Conservation (phyloP, 2,329 filamentous ascomycete genomes). For the Furcasterigmium sp. region DNA sequence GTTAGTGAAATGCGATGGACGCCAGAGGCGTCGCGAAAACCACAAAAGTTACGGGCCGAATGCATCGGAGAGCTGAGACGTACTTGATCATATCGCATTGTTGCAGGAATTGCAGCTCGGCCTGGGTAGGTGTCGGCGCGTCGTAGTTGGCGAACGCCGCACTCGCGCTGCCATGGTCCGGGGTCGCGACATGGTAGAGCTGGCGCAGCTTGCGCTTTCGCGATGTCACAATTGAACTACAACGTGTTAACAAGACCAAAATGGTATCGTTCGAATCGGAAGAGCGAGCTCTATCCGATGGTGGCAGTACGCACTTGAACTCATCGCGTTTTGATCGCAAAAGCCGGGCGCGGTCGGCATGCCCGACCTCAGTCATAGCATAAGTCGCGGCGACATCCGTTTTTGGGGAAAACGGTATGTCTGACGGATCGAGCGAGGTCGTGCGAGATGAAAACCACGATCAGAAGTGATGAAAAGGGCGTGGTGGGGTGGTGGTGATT, state of each 20-base stretch:
- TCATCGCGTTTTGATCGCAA: constrained; percentile 60
- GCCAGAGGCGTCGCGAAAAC: constrained; percentile 7
- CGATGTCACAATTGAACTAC: constrained; percentile 69
- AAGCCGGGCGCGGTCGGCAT: constrained; percentile 60
- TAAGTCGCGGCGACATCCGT: constrained; percentile 65
- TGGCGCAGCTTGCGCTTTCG: constrained; percentile 89
- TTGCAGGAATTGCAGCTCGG: constrained; percentile 51
- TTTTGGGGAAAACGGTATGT: constrained; percentile 57
- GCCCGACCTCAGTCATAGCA: constrained; percentile 69
- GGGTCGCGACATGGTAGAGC: constrained; percentile 54
- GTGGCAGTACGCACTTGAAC: constrained; percentile 47
- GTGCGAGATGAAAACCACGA: constrained; percentile 20
- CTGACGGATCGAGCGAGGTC: constrained; percentile 23
- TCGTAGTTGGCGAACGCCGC: constrained; percentile 51
- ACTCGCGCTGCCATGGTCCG: constrained; percentile 38
- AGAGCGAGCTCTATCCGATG: constrained; percentile 41
- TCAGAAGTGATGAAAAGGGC: constrained; percentile 12
- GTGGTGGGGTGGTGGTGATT: constrained; percentile 11
- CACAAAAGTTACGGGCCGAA: background rate
- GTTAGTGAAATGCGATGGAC: constrained; percentile 2
- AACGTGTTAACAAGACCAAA: constrained; percentile 37
- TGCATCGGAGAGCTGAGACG: constrained; percentile 22
- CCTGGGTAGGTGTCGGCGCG: constrained; percentile 45
- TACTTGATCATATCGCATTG: constrained; percentile 57
- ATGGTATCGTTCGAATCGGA: constrained; percentile 41